A percentile compares a stretch with the other conserved stretches of the same genome.
phyloP scores from a whole-genome alignment of 352 stramenopile species.

The Globisporangium mamillatum region DNA sequence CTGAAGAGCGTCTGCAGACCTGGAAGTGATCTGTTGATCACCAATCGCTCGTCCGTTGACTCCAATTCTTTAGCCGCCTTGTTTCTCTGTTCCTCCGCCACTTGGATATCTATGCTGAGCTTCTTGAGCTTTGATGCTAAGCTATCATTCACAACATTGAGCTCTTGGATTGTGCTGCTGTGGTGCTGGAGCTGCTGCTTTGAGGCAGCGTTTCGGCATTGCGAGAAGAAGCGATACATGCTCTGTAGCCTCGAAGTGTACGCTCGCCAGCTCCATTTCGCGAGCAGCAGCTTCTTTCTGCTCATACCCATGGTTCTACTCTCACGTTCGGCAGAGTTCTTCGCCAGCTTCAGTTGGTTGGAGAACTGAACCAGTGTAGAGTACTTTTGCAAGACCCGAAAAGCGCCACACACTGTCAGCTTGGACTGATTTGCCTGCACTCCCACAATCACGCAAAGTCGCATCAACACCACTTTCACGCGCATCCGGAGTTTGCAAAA shows the following conservation, averaged over 20 bases:
- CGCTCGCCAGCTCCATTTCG: conserved; percentile 51
- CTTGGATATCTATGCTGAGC: neutral
- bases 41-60: neutral
- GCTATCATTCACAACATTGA: neutral
- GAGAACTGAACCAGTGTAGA: neutral
- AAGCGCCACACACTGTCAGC: conserved; percentile 11
- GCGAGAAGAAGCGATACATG: conserved; percentile 37
- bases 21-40: conserved; percentile 15
- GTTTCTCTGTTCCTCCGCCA: neutral
- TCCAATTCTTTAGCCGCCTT: neutral
- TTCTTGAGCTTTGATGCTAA: neutral
- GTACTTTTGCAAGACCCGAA: conserved; percentile 3
- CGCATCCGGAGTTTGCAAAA: neutral
- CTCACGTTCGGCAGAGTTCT: neutral
- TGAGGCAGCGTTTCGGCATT: conserved; percentile 16
- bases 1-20: conserved; percentile 50
- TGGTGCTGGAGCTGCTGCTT: neutral
- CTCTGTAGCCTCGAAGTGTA: conserved; percentile 32
- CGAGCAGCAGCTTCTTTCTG: conserved; percentile 19
- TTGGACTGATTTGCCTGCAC: neutral
- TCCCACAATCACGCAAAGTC: neutral
- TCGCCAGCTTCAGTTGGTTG: neutral
- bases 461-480: conserved; percentile 6
- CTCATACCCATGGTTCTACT: neutral
- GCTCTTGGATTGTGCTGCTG: neutral